These are phyloP conservation scores for Camellia granthamiana DNA, from an alignment of 148 eudicot genomes.

Conservation along the genomic window DNA sequence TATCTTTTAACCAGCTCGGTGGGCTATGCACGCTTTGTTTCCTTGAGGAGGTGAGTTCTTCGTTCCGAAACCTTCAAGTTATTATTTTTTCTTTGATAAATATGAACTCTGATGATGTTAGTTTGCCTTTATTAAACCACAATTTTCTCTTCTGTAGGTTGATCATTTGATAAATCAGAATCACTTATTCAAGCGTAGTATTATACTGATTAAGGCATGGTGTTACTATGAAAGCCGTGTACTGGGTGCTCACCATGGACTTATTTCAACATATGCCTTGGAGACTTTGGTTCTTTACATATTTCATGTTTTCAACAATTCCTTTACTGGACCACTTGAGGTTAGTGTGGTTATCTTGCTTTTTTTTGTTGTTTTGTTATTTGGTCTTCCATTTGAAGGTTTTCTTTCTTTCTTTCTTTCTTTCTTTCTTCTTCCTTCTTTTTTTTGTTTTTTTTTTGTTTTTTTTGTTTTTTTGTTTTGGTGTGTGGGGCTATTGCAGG, in stretches of 20 bases:
- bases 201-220: constrained; percentile 95
- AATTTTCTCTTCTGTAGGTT: constrained; percentile 46
- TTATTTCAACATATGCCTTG: constrained; percentile 91
- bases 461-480: no score
- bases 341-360: constrained; percentile 28
- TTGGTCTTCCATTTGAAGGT: constrained; percentile 9
- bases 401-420: neutral
- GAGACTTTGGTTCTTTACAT: constrained; percentile 97
- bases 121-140: neutral
- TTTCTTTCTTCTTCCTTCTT: rapidly evolving
- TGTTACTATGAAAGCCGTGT: constrained; percentile 96
- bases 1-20: constrained; percentile 79
- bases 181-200: constrained; percentile 92
- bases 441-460: no score
- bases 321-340: constrained; percentile 92
- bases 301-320: constrained; percentile 90
- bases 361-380: constrained; percentile 2
- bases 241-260: constrained; percentile 98
- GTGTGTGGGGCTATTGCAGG: constrained; percentile 37
- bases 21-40: constrained; percentile 84
- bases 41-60: constrained; percentile 59
- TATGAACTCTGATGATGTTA: no score
- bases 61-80: neutral
- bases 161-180: constrained; percentile 75
- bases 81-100: no score